Evolutionary conservation across 2,329 filamentous ascomycete genomes (phyloP).

Genomic region (Fusarium sp.): DNA sequence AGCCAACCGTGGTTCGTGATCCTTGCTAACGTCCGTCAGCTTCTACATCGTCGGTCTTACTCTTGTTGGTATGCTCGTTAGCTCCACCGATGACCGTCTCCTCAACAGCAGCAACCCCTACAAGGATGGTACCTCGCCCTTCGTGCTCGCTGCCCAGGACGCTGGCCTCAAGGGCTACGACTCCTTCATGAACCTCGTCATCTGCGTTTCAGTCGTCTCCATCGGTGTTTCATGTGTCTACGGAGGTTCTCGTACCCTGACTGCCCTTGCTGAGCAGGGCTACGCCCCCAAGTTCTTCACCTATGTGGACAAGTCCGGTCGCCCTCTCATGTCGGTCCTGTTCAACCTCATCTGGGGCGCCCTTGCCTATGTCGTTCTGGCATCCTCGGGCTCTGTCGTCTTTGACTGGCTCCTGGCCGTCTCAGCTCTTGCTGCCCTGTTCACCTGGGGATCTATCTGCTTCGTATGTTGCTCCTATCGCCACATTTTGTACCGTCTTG

Average conservation of each 20-base stretch:
- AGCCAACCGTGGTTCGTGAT: not conserved
- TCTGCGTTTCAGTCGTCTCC: conserved; percentile 65
- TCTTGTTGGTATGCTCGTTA: conserved; percentile 60
- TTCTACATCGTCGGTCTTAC: conserved; percentile 64
- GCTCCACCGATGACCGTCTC: conserved; percentile 57
- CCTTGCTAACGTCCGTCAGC: conserved; percentile 7
- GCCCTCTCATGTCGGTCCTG: conserved; percentile 61
- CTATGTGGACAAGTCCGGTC: conserved; percentile 66
- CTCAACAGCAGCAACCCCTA: conserved; percentile 49
- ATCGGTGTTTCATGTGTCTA: conserved; percentile 67
- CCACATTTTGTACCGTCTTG: accelerated
- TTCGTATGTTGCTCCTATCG: conserved; percentile 51
- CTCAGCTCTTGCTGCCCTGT: conserved; percentile 72
- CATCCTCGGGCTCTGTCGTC: conserved; percentile 60
- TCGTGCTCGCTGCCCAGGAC: conserved; percentile 62
- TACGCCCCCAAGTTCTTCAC: conserved; percentile 66
- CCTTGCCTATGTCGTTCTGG: conserved; percentile 61
- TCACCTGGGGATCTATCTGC: conserved; percentile 76
- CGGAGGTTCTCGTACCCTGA: conserved; percentile 66
- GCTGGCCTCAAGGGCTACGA: conserved; percentile 61
- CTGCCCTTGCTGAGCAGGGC: conserved; percentile 67
- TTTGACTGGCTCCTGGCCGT: conserved; percentile 75
- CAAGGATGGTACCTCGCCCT: conserved; percentile 58
- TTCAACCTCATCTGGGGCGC: conserved; percentile 60
- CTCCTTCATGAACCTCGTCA: conserved; percentile 65